These are phyloP conservation scores for Rhazya stricta DNA, from an alignment of 257 asterid genomes.

Conservation along the genomic window DNA sequence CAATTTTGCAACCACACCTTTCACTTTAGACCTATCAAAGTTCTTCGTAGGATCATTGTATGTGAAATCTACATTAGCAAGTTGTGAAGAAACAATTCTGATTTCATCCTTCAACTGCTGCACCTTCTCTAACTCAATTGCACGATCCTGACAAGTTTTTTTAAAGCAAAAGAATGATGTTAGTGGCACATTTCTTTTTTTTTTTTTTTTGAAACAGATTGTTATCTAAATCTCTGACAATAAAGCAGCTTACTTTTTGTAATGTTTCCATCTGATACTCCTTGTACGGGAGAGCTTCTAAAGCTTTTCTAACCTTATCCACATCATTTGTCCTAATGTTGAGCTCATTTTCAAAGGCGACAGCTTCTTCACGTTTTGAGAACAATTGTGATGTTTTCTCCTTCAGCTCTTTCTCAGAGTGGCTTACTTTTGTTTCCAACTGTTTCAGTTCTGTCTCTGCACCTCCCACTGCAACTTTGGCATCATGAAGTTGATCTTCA, in stretches of 20 bases:
- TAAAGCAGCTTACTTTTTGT: constrained; percentile 52
- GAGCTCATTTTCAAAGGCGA: constrained; percentile 65
- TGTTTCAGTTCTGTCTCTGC: constrained; percentile 94
- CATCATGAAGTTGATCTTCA: constrained; percentile 93
- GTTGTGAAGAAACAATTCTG: constrained; percentile 62
- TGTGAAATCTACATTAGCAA: constrained; percentile 68
- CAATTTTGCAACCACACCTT: constrained; percentile 95
- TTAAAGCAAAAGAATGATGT: constrained; percentile 13
- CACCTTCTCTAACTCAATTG: constrained; percentile 59
- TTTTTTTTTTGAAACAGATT: constrained; percentile 10
- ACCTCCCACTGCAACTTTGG: constrained; percentile 81
- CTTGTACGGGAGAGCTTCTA: constrained; percentile 66
- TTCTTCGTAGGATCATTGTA: constrained; percentile 70
- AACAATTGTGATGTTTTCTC: constrained; percentile 56
- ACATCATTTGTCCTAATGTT: constrained; percentile 53
- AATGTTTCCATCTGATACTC: constrained; percentile 80
- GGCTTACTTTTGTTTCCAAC: constrained; percentile 75
- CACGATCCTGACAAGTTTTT: constrained; percentile 54
- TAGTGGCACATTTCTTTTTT: constrained; percentile 14
- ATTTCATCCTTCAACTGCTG: constrained; percentile 74
- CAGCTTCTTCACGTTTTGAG: constrained; percentile 75
- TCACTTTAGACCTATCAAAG: constrained; percentile 83
- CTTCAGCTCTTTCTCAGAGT: constrained; percentile 74
- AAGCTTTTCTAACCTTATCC: constrained; percentile 51
- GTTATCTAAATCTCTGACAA: constrained; percentile 7